Evolutionary conservation across 108 stramenopile genomes (phyloP), one percentile per base, ranked within the genome.

Genomic region (Stephanodiscus triporus): DNA sequence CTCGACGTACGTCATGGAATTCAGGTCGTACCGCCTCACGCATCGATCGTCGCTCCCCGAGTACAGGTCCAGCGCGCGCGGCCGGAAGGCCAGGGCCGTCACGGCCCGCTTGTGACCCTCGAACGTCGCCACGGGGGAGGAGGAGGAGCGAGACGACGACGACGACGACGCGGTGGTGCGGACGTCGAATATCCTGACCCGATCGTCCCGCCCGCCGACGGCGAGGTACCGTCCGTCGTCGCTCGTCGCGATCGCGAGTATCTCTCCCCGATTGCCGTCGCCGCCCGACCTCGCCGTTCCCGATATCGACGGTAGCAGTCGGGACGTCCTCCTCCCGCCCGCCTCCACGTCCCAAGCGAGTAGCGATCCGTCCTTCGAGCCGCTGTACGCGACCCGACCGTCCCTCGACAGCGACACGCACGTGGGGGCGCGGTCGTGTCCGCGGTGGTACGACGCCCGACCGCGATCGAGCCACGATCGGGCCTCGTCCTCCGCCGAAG

Each of bases 351-450:
- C 53, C 97, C 58, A 22, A 99, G 75, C 0, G 95, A 91, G 69
- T 97, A 99, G 75, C 0, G 95, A 91, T 70, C 97, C 95, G 79
- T 99, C 99, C 84, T 99, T 99, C 43, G 94, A 83, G 26, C 97
- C 99, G 19, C 95, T 95, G 37, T 88, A 86, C 13, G 89, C 91
- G 43, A 49, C 67, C 7, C 66, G 55, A 23, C 86, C 84, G 63
- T 87, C 84, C 57, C 86, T 83, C 2, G 68, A 62, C 43, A 99
- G 61, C 9, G 94, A 84, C 5, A 98, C 95, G 75, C 92, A 95
- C 6, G 99, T 98, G 9, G 89, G 86, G 16, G 91, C 86, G 66
- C 90, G 69, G 66, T 92, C 91, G 77, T 95, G 94, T 0, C 94
- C 94, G 27, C 87, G 66, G 42, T 86, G 68, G 72, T 5, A 89